Evolutionary conservation across 2,329 filamentous ascomycete species (phyloP).

Genomic region (Arthrobotrys conoides): DNA sequence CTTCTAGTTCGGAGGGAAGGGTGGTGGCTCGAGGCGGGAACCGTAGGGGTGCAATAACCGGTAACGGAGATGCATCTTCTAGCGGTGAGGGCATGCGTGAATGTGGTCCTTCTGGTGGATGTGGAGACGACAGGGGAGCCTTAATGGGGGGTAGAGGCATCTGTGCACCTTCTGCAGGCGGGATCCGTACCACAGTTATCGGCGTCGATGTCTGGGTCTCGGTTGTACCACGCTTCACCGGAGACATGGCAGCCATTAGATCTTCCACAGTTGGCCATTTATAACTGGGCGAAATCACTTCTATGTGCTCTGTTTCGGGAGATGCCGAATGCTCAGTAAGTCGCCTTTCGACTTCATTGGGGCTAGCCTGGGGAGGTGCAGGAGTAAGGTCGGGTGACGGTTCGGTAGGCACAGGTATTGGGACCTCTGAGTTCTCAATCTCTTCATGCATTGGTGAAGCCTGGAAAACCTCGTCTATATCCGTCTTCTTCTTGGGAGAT

Average conservation of each 20-base stretch:
- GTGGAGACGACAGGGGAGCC: slow-evolving; percentile 21
- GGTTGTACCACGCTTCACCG: neutral
- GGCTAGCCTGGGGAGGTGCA: neutral
- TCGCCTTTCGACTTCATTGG: neutral
- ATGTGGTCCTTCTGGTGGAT: neutral
- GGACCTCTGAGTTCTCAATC: slow-evolving; percentile 43
- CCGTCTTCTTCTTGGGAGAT: neutral
- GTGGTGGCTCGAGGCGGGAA: slow-evolving; percentile 2
- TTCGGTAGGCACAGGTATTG: slow-evolving; percentile 48
- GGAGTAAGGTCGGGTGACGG: neutral
- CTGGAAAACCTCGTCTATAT: slow-evolving; percentile 24
- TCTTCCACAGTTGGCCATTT: slow-evolving; percentile 37
- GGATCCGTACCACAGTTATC: slow-evolving; percentile 26
- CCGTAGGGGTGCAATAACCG: neutral
- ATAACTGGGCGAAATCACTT: neutral
- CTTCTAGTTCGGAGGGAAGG: slow-evolving; percentile 1
- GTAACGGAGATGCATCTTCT: neutral
- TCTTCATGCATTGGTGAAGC: slow-evolving; percentile 35
- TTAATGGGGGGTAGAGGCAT: slow-evolving; percentile 3
- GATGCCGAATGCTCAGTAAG: neutral
- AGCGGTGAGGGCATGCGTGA: neutral
- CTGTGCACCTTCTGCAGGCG: slow-evolving; percentile 16
- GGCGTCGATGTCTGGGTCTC: slow-evolving; percentile 24
- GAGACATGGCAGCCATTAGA: neutral
- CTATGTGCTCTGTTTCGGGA: slow-evolving; percentile 1